These are phyloP conservation scores for Cutaneotrichosporon mucoides DNA, from an alignment of 1,284 basidiomycete genomes.

Conservation along the genomic window DNA sequence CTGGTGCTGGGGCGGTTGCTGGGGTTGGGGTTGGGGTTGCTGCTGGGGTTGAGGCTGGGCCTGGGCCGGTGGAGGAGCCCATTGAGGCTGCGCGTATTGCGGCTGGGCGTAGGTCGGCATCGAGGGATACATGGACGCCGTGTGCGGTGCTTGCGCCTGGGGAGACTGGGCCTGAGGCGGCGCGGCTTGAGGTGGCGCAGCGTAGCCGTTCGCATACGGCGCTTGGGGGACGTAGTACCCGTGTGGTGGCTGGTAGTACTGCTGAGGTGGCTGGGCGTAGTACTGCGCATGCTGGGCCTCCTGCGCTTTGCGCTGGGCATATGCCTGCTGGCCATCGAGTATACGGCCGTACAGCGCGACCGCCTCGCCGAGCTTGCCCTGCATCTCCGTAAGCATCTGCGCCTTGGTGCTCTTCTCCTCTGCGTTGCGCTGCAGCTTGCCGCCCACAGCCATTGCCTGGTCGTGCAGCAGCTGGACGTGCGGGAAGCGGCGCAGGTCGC, in stretches of 20 bases:
- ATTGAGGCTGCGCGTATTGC: conserved; percentile 3
- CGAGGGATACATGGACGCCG: conserved; percentile 6
- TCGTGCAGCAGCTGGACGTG: conserved; percentile 78
- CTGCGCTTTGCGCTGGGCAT: conserved; percentile 42
- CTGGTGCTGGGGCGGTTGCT: conserved; percentile 10
- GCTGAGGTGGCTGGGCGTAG: conserved; percentile 15
- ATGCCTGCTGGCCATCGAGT: conserved; percentile 67
- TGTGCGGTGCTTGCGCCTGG: neutral
- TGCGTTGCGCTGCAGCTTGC: conserved; percentile 76
- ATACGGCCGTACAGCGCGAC: conserved; percentile 85
- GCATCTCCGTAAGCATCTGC: conserved; percentile 82
- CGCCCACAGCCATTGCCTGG: conserved; percentile 72
- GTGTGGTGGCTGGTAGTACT: conserved; percentile 15
- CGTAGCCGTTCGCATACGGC: conserved; percentile 29
- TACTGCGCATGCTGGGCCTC: conserved; percentile 39
- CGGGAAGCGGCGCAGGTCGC: conserved; percentile 72
- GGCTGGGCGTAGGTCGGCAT: conserved; percentile 14
- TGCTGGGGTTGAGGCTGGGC: conserved; percentile 21
- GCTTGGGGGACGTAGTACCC: conserved; percentile 16
- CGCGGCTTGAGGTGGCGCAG: conserved; percentile 15
- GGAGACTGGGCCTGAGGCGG: conserved; percentile 12
- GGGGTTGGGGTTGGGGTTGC: conserved; percentile 19
- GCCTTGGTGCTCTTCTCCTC: conserved; percentile 86
- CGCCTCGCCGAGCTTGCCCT: conserved; percentile 84
- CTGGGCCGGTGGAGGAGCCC: too few species aligned